Conservation (phyloP, 2,329 filamentous ascomycete genomes). For the Colletotrichum lupini region DNA sequence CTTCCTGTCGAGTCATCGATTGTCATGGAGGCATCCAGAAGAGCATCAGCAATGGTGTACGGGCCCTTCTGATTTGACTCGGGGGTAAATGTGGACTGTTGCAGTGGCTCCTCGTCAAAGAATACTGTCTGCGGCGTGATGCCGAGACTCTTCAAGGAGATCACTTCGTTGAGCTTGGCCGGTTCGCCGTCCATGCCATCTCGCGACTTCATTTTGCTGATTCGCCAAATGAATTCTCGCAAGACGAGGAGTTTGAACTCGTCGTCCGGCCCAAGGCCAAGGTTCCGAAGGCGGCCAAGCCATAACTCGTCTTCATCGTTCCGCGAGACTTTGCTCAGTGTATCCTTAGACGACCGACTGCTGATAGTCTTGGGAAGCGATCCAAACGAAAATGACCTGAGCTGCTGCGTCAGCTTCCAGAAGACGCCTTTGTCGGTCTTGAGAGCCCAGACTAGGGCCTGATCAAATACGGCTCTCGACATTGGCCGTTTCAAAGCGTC, state of each 20-base stretch:
- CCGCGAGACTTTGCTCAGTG: slow-evolving; percentile 73
- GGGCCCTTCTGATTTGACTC: slow-evolving; percentile 56
- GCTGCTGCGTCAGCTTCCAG: slow-evolving; percentile 81
- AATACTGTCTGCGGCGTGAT: slow-evolving; percentile 90
- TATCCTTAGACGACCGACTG: slow-evolving; percentile 67
- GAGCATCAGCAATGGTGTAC: slow-evolving; percentile 88
- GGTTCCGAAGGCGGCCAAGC: slow-evolving; percentile 84
- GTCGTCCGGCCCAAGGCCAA: slow-evolving; percentile 85
- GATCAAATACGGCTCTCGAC: slow-evolving; percentile 82
- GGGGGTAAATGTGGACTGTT: slow-evolving; percentile 47
- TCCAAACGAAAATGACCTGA: slow-evolving; percentile 73
- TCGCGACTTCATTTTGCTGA: slow-evolving; percentile 77
- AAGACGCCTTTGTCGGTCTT: slow-evolving; percentile 86
- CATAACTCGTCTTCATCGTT: slow-evolving; percentile 96
- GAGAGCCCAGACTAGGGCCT: slow-evolving; percentile 85
- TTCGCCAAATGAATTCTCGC: slow-evolving; percentile 90
- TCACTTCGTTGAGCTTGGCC: slow-evolving; percentile 73
- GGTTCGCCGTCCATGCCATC: slow-evolving; percentile 52
- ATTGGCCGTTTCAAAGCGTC: slow-evolving; percentile 87
- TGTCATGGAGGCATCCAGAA: slow-evolving; percentile 91
- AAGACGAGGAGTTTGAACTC: slow-evolving; percentile 90
- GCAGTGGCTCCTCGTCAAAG: slow-evolving; percentile 81
- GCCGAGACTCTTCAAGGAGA: slow-evolving; percentile 79
- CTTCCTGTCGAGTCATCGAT: slow-evolving; percentile 76
- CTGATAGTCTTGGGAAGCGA: slow-evolving; percentile 64